A percentile compares a stretch with the other conserved stretches of the same genome.
Conservation (phyloP, 2,329 filamentous ascomycete species). For the Ophiosphaerella korrae region DNA sequence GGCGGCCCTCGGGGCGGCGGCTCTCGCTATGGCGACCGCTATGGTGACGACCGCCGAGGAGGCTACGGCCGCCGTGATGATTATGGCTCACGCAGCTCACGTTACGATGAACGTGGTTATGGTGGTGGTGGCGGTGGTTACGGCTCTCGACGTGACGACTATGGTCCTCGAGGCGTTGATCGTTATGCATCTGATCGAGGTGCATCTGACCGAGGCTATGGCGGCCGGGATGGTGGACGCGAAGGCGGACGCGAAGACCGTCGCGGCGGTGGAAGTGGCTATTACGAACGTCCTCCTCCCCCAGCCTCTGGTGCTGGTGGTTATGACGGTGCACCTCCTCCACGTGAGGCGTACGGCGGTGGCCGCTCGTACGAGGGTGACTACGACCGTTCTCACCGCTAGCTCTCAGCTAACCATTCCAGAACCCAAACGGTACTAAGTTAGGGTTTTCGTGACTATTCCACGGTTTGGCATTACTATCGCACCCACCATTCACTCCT, state of each 20-base stretch:
- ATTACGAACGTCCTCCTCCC: slow-evolving; percentile 60
- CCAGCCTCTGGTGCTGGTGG: slow-evolving; percentile 35
- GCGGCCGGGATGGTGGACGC: slow-evolving; percentile 60
- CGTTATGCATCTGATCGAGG: slow-evolving; percentile 69
- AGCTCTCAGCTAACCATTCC: slow-evolving; percentile 38
- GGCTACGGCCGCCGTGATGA: slow-evolving; percentile 53
- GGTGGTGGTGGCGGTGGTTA: slow-evolving; percentile 64
- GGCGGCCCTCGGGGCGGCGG: slow-evolving; percentile 54
- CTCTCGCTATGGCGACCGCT: slow-evolving; percentile 56
- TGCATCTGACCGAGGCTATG: slow-evolving; percentile 64
- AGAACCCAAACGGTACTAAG: slow-evolving; percentile 48
- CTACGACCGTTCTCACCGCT: slow-evolving; percentile 52
- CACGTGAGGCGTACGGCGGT: slow-evolving; percentile 46
- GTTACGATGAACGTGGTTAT: slow-evolving; percentile 50
- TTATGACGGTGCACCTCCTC: slow-evolving; percentile 45
- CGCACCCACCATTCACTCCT: slow-evolving; percentile 35
- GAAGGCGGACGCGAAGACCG: slow-evolving; percentile 55
- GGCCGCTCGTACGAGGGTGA: slow-evolving; percentile 51
- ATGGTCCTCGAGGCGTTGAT: slow-evolving; percentile 46
- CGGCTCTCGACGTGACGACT: slow-evolving; percentile 50
- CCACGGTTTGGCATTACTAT: slow-evolving; percentile 30
- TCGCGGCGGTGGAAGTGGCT: slow-evolving; percentile 63
- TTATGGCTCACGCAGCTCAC: slow-evolving; percentile 49
- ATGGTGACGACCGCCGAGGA: slow-evolving; percentile 53
- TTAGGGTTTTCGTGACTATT: slow-evolving; percentile 29